A percentile compares a stretch with the other conserved stretches of the same genome.
Evolutionary conservation across 805 yeast genomes (phyloP).

Genomic region (Kodamaea kakaduensis): DNA sequence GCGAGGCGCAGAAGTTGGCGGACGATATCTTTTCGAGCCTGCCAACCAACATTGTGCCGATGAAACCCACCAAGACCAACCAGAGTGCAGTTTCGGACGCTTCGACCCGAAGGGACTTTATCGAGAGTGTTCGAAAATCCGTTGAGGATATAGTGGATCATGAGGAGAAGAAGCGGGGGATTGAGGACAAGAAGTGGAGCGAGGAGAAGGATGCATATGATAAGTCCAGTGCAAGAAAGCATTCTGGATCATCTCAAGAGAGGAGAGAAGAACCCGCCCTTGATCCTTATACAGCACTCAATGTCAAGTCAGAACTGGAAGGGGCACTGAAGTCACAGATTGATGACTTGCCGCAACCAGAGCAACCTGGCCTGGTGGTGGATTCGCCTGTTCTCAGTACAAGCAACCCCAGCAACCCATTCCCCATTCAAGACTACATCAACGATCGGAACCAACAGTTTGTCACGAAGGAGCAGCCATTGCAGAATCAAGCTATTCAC

Average conservation of each 20-base stretch:
- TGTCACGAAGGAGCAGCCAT: too few species aligned
- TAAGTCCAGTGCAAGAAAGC: too few species aligned
- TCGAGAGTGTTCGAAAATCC: neutral
- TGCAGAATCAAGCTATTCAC: too few species aligned
- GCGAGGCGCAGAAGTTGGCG: slow-evolving; percentile 33
- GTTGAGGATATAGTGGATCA: neutral
- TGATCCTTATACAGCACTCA: too few species aligned
- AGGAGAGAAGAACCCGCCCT: too few species aligned
- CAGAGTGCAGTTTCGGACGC: slow-evolving; percentile 19
- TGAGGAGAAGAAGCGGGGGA: neutral
- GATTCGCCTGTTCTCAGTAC: slow-evolving; percentile 1
- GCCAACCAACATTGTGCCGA: neutral
- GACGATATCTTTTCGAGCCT: slow-evolving; percentile 37
- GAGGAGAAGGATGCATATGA: too few species aligned
- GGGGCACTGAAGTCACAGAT: too few species aligned
- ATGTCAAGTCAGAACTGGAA: too few species aligned
- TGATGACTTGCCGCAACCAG: neutral
- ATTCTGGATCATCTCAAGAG: too few species aligned
- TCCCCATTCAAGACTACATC: too few species aligned
- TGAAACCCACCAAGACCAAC: slow-evolving; percentile 10
- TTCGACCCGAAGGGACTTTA: slow-evolving; percentile 1
- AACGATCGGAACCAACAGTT: too few species aligned
- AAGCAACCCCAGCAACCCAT: neutral
- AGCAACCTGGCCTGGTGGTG: neutral
- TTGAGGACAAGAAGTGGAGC: too few species aligned